phyloP scores from a whole-genome alignment of 1,139 yeast genomes.

The Debaryomyces psychrophilus region DNA sequence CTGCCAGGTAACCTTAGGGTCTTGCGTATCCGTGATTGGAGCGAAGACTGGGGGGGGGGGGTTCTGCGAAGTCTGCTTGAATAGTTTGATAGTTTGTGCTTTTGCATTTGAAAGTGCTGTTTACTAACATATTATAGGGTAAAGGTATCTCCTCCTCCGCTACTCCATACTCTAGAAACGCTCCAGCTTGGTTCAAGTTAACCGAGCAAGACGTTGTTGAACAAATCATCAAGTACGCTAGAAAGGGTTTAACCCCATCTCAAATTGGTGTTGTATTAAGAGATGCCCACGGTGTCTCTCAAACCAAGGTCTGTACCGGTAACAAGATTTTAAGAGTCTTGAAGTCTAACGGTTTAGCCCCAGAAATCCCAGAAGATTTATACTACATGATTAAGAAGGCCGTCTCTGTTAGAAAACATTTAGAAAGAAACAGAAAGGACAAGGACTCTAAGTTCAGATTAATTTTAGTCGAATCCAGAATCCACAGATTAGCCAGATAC shows the following conservation, averaged over 20 bases:
- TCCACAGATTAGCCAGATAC: constrained; percentile 99
- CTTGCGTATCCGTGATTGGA: constrained; percentile 1
- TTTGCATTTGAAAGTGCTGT: constrained; percentile 5
- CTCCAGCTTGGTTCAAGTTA: constrained; percentile 99
- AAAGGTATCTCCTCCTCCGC: constrained; percentile 99
- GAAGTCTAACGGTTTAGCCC: constrained; percentile 99
- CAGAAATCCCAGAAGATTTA: constrained; percentile 99
- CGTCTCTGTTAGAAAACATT: constrained; percentile 99
- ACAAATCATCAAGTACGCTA: constrained; percentile 98
- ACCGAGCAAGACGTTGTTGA: constrained; percentile 95
- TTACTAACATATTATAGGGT: constrained; percentile 65
- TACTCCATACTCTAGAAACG: constrained; percentile 97
- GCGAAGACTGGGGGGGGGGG: neutral
- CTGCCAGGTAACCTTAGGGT: neutral
- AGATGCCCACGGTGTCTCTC: constrained; percentile 99
- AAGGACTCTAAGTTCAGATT: constrained; percentile 99
- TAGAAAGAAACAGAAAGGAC: constrained; percentile 99
- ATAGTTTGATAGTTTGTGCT: constrained; percentile 6
- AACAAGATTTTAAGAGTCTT: constrained; percentile 99
- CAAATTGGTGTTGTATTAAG: constrained; percentile 99
- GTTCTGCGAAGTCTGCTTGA: neutral
- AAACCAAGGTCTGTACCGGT: constrained; percentile 96
- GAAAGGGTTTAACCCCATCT: constrained; percentile 99
- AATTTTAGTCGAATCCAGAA: constrained; percentile 99
- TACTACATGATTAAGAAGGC: constrained; percentile 99